These are phyloP conservation scores for Aspergillus ostianus DNA, from an alignment of 495 filamentous ascomycete genomes.

Conservation along the genomic window DNA sequence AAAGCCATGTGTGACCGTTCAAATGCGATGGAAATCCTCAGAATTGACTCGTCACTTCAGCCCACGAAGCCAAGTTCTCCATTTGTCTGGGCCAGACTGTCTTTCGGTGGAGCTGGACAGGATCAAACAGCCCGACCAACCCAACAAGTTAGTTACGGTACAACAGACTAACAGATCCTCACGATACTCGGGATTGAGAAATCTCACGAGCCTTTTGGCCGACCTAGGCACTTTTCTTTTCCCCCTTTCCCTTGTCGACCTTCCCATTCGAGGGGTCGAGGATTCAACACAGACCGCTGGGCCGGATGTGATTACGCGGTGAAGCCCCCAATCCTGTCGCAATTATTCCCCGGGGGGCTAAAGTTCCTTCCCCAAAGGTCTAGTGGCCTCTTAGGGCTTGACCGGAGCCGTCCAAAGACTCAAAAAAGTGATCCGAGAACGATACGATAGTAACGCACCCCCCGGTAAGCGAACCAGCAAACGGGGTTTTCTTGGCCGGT, in stretches of 20 bases:
- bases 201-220: not conserved
- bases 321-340: not conserved
- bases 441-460: too few relatives aligned
- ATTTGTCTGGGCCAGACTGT: not conserved
- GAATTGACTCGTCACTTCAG: not conserved
- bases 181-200: not conserved
- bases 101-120: not conserved
- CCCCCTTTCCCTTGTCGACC: not conserved
- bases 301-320: not conserved
- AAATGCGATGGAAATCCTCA: not conserved
- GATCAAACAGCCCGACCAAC: not conserved
- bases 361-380: not conserved
- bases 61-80: not conserved
- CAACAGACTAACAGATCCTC: not conserved
- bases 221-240: not conserved
- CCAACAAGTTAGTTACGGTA: too few relatives aligned
- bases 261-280: not conserved
- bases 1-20: not conserved
- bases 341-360: not conserved
- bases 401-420: not conserved
- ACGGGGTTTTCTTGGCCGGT: not conserved
- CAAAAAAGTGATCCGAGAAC: not conserved
- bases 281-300: not conserved
- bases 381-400: not conserved
- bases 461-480: not conserved